phyloP scores from a whole-genome alignment of 257 asterid species.

The Gynochthodes officinalis region DNA sequence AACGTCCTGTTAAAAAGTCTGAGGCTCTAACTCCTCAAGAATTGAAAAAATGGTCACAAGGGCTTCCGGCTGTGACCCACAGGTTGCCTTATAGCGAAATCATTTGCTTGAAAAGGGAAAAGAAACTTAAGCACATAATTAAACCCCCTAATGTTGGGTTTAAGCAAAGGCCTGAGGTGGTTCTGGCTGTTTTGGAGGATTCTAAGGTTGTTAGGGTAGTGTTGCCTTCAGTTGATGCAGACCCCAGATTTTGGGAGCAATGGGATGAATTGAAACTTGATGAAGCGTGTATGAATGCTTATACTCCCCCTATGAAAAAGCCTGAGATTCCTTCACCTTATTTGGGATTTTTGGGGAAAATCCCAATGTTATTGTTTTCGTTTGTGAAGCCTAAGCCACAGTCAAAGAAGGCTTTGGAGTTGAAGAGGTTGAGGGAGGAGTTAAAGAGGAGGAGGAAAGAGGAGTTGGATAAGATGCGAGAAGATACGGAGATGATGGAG shows the following conservation, averaged over 20 bases:
- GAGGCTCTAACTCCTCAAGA: constrained; percentile 68
- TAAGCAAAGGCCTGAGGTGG: constrained; percentile 65
- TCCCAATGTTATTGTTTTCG: constrained; percentile 55
- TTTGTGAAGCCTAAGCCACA: constrained; percentile 63
- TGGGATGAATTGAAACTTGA: constrained; percentile 77
- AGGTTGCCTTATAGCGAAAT: constrained; percentile 74
- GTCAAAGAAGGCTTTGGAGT: constrained; percentile 81
- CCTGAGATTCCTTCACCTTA: constrained; percentile 71
- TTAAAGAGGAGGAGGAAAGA: constrained; percentile 28
- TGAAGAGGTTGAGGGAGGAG: constrained; percentile 61
- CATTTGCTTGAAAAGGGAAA: constrained; percentile 62
- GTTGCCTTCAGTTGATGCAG: constrained; percentile 67
- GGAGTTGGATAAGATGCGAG: constrained; percentile 47
- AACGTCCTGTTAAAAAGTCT: constrained; percentile 37
- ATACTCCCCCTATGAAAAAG: constrained; percentile 64
- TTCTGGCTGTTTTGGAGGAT: constrained; percentile 89
- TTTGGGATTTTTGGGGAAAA: constrained; percentile 53
- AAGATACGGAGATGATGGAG: constrained; percentile 57
- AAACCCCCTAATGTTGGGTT: constrained; percentile 54
- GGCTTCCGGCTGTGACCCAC: constrained; percentile 73
- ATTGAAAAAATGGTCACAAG: constrained; percentile 68
- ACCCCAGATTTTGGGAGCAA: constrained; percentile 71
- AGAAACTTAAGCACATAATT: constrained; percentile 66
- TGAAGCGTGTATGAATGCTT: constrained; percentile 77
- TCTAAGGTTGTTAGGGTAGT: constrained; percentile 73